Percentiles rank a stretch among this genome's conserved stretches.
phyloP scores from a whole-genome alignment of 169 alveolate genomes.

The Plasmodium vinckei region DNA sequence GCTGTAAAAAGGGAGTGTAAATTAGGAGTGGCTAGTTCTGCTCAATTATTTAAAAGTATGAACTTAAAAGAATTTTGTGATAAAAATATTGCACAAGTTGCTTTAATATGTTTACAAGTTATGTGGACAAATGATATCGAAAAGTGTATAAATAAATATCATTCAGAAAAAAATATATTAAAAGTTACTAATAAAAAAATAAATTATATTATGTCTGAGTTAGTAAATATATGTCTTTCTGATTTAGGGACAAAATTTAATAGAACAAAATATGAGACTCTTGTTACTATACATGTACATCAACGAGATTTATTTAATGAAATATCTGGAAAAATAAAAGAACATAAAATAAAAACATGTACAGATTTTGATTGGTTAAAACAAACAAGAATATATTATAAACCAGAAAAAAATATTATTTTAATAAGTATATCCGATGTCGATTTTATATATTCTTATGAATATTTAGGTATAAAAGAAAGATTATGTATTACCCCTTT shows the following conservation, averaged over 20 bases:
- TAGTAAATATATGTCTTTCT: constrained; percentile 92
- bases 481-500: constrained; percentile 98
- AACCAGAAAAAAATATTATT: constrained; percentile 88
- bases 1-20: constrained; percentile 91
- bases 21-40: constrained; percentile 86
- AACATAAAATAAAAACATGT: constrained; percentile 66
- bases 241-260: constrained; percentile 92
- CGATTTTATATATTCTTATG: constrained; percentile 96
- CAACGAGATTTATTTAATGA: constrained; percentile 96
- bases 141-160: constrained; percentile 93
- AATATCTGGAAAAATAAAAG: constrained; percentile 87
- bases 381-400: constrained; percentile 95
- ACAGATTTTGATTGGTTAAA: constrained; percentile 96
- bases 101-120: constrained; percentile 93
- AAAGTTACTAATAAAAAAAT: constrained; percentile 83
- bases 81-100: constrained; percentile 93
- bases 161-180: constrained; percentile 86
- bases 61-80: constrained; percentile 92
- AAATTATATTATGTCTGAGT: constrained; percentile 90
- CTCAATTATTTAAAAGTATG: constrained; percentile 86
- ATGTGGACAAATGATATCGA: constrained; percentile 95
- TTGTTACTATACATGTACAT: constrained; percentile 96
- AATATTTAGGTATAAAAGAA: constrained; percentile 97
- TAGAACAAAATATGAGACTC: constrained; percentile 95
- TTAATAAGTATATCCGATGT: constrained; percentile 94